These are phyloP conservation scores for Modicella reniformis DNA, from an alignment of 371 early-diverging fungal genomes.

Conservation along the genomic window DNA sequence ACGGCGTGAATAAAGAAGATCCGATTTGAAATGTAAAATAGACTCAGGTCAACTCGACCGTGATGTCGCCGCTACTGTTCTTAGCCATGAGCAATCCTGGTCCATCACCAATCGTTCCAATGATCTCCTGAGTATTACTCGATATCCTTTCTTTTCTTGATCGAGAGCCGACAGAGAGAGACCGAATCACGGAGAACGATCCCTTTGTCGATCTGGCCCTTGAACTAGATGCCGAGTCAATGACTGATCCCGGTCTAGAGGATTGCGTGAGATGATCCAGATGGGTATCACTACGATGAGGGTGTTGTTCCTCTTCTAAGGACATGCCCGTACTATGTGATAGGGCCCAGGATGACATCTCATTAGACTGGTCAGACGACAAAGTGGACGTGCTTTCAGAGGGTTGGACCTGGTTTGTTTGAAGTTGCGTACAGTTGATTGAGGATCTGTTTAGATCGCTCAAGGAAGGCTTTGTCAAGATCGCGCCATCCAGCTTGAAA, in stretches of 20 bases:
- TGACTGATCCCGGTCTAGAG: slow-evolving; percentile 26
- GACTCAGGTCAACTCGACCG: slow-evolving; percentile 30
- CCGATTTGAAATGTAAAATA: no score
- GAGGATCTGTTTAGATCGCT: slow-evolving; percentile 25
- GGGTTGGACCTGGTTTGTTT: background rate
- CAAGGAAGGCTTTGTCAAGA: slow-evolving; percentile 24
- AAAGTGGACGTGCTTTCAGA: slow-evolving; percentile 1
- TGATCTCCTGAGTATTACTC: slow-evolving; percentile 35
- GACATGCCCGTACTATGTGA: slow-evolving; percentile 34
- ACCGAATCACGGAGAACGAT: slow-evolving; percentile 27
- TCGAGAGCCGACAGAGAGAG: slow-evolving; percentile 25
- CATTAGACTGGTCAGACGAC: slow-evolving; percentile 19
- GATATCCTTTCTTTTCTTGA: slow-evolving; percentile 21
- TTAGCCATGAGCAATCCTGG: slow-evolving; percentile 42
- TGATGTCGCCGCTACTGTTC: slow-evolving; percentile 50
- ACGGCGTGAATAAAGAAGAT: background rate
- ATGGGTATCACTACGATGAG: slow-evolving; percentile 15
- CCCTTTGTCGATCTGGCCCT: slow-evolving; percentile 35
- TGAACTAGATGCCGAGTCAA: slow-evolving; percentile 25
- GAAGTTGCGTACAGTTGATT: background rate
- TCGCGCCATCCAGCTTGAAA: slow-evolving; percentile 42
- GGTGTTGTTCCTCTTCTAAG: slow-evolving; percentile 33
- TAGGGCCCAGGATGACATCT: slow-evolving; percentile 29
- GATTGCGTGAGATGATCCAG: slow-evolving; percentile 10
- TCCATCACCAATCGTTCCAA: slow-evolving; percentile 46